Percentiles rank a stretch among this genome's conserved stretches.
phyloP scores from a whole-genome alignment of 2,329 filamentous ascomycete genomes.

The Piedraia hortae region DNA sequence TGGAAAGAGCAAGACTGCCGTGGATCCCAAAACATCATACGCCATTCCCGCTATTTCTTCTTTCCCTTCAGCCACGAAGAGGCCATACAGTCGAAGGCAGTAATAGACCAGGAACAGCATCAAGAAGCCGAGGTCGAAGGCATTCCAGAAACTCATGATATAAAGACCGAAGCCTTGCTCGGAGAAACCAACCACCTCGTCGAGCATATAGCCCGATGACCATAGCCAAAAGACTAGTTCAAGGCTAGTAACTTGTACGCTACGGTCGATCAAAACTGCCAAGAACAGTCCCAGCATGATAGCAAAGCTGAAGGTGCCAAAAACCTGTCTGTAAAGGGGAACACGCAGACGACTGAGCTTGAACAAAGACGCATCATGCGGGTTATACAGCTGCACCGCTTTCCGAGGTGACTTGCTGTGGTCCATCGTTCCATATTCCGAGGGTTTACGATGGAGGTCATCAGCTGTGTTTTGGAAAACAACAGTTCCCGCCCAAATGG shows the following conservation, averaged over 20 bases:
- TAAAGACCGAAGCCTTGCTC: constrained; percentile 91
- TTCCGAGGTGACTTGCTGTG: constrained; percentile 8
- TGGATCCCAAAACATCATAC: constrained; percentile 80
- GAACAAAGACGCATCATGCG: constrained; percentile 65
- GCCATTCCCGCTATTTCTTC: constrained; percentile 55
- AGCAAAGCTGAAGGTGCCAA: constrained; percentile 68
- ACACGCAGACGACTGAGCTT: constrained; percentile 78
- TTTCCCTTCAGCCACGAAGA: constrained; percentile 46
- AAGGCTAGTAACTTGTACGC: constrained; percentile 51
- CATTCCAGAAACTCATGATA: constrained; percentile 94
- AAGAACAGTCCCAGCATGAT: constrained; percentile 66
- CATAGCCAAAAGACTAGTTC: constrained; percentile 93
- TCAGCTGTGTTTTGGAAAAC: constrained; percentile 81
- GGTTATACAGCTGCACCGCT: constrained; percentile 59
- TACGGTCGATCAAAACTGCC: constrained; percentile 49
- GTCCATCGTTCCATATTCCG: constrained; percentile 15
- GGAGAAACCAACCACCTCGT: constrained; percentile 85
- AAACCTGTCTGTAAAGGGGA: constrained; percentile 68
- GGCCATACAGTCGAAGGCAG: constrained; percentile 63
- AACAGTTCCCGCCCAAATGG: constrained; percentile 87
- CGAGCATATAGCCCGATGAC: constrained; percentile 90
- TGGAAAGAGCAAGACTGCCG: constrained; percentile 68
- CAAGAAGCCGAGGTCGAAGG: constrained; percentile 76
- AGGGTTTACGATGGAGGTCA: constrained; percentile 40
- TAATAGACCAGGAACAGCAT: constrained; percentile 71